These are phyloP conservation scores for Starmerella khaoyaiensis DNA, from an alignment of 805 yeast genomes.

Conservation along the genomic window DNA sequence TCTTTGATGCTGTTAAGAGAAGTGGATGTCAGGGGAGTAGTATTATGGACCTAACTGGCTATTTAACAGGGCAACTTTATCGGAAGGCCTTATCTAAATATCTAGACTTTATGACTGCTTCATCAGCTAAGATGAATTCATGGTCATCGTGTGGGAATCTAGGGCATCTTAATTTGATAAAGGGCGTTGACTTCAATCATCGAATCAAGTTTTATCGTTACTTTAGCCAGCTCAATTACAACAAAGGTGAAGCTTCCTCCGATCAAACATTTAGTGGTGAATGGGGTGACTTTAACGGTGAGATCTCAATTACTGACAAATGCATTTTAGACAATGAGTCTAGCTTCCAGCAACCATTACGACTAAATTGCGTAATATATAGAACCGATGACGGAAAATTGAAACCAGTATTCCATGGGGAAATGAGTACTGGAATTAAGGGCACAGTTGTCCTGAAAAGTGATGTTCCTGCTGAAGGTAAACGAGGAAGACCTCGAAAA, in stretches of 20 bases:
- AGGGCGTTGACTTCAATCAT: conserved; percentile 62
- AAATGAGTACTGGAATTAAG: conserved; percentile 1
- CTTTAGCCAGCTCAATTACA: conserved; percentile 35
- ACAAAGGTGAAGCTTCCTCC: conserved; percentile 25
- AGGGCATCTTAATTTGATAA: conserved; percentile 35
- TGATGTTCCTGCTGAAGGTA: conserved; percentile 1
- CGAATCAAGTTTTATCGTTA: conserved; percentile 60
- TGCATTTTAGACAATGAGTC: neutral
- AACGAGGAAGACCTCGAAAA: conserved; percentile 22
- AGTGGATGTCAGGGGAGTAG: conserved; percentile 43
- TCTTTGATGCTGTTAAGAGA: conserved; percentile 37
- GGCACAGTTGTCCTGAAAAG: conserved; percentile 11
- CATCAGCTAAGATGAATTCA: conserved; percentile 6
- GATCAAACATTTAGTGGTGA: too few species aligned
- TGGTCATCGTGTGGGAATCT: conserved; percentile 15
- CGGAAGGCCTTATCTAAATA: conserved; percentile 40
- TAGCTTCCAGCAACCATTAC: neutral
- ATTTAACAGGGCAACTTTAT: conserved; percentile 43
- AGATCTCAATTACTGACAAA: neutral
- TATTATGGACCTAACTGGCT: conserved; percentile 40
- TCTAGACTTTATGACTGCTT: conserved; percentile 36
- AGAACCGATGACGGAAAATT: conserved; percentile 8
- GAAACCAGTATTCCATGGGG: conserved; percentile 23
- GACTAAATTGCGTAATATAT: conserved; percentile 5
- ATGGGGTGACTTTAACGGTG: conserved; percentile 24